Evolutionary conservation across 139 green algal species (phyloP), one percentile per base, ranked within the genome.

Genomic region (Asterochloris sp.): DNA sequence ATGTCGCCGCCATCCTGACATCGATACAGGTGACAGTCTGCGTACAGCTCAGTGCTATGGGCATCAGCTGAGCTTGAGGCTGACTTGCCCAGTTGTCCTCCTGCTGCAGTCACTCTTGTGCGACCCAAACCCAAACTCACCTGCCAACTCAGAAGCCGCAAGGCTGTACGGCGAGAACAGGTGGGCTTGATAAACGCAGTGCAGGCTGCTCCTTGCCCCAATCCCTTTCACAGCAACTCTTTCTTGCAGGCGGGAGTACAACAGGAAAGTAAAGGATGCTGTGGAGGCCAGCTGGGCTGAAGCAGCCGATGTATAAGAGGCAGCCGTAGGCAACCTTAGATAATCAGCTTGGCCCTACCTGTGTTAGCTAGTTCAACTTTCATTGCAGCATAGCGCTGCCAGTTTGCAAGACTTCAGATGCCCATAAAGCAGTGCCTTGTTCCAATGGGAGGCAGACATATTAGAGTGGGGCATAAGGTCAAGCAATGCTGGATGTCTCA

Each of bases 121-220:
- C 27, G 97, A 99, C 84, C 97, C 97, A 0, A 99, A 99, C 89
- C 96, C 96, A 8, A 98, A 98, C 85, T 98, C 95, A 0, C 97
- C 97, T 26, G 97, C 97, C 12, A 99, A 99, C 85, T 95, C 92
- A 0, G 97, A 99, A 82, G 96, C 96, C n/a, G 95, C 96, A 11
- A 91, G 92, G 16, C 76, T 99, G 29, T 99, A 96, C 85, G 91
- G 85, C 15, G 96, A 98, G 60, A 95, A 97, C 88, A 92, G 90
- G 88, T 95, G 38, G 12, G 79, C 54, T 8, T 14, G 19, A 13
- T 21, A 24, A 62, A 28, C 11, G 10, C 10, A 38, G 26, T 74
- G 38, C 28, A 69, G 23, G 14, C 69, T 60, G 68, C 38, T 60
- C n/a, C 28, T 64, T 78, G 54, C 14, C 0, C 78, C 11, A 13